A percentile compares a stretch with the other conserved stretches of the same genome.
Conservation (phyloP, 495 filamentous ascomycete genomes). For the Penicillium nucicola region DNA sequence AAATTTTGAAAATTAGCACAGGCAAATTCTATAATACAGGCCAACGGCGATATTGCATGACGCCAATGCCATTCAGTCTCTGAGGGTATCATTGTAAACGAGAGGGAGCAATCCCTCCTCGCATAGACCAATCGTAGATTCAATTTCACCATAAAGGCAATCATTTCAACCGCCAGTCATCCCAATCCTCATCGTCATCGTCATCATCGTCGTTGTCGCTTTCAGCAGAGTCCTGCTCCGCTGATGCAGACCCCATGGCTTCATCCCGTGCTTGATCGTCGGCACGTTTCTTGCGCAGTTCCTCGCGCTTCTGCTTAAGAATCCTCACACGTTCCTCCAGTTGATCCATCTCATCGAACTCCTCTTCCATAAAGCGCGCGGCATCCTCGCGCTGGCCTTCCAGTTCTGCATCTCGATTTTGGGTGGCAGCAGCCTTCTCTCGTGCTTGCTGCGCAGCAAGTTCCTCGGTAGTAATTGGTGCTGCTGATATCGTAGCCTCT, state of each 20-base stretch:
- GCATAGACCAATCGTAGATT: slow-evolving; percentile 6
- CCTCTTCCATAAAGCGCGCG: slow-evolving; percentile 71
- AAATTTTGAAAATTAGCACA: slow-evolving; percentile 6
- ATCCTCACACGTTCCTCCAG: slow-evolving; percentile 75
- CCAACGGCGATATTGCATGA: background rate
- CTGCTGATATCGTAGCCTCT: slow-evolving; percentile 62
- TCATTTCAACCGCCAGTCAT: slow-evolving; percentile 65
- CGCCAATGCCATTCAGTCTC: slow-evolving; percentile 20
- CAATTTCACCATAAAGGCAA: slow-evolving; percentile 9
- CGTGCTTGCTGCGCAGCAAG: slow-evolving; percentile 62
- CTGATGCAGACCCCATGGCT: slow-evolving; percentile 10
- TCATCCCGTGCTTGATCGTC: slow-evolving; percentile 38
- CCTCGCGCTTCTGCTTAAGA: slow-evolving; percentile 69
- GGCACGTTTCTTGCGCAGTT: slow-evolving; percentile 45
- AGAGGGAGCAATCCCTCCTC: slow-evolving; percentile 25
- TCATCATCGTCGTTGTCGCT: slow-evolving; percentile 41
- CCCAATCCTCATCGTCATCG: slow-evolving; percentile 53
- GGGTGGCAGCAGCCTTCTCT: slow-evolving; percentile 46
- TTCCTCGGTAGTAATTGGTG: slow-evolving; percentile 66
- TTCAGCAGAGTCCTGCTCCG: slow-evolving; percentile 20
- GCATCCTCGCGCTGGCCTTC: slow-evolving; percentile 88
- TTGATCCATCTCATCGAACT: slow-evolving; percentile 93
- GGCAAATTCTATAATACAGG: slow-evolving; percentile 15
- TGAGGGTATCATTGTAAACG: slow-evolving; percentile 43
- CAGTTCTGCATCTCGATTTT: slow-evolving; percentile 55